Conservation (phyloP, 2,329 filamentous ascomycete species). For the Botrytis pseudocinerea region DNA sequence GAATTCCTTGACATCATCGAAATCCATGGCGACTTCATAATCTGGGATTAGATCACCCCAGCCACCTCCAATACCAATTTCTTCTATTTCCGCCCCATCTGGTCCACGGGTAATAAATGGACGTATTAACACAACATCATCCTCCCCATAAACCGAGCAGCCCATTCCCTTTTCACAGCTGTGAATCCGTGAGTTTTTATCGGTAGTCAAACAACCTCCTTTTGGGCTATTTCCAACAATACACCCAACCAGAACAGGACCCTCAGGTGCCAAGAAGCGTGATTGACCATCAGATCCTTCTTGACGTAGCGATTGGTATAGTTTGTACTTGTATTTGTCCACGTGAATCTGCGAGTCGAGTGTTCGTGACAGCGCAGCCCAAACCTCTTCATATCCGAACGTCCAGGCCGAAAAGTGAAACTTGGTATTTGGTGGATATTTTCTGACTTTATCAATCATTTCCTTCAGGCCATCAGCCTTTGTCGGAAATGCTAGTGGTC, state of each 20-base stretch:
- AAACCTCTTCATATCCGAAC: conserved; percentile 90
- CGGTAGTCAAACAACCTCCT: conserved; percentile 69
- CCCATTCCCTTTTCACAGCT: conserved; percentile 77
- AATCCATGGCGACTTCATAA: conserved; percentile 7
- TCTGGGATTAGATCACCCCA: conserved; percentile 64
- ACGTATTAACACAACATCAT: conserved; percentile 69
- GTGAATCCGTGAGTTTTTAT: conserved; percentile 68
- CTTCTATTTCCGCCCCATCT: conserved; percentile 64
- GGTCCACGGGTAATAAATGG: conserved; percentile 70
- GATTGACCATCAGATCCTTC: conserved; percentile 44
- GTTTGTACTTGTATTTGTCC: conserved; percentile 72
- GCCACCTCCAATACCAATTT: conserved; percentile 78
- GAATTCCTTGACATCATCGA: neutral
- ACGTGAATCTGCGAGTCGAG: conserved; percentile 75
- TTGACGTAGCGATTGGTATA: conserved; percentile 65
- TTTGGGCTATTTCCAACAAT: conserved; percentile 70
- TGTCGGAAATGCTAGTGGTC: conserved; percentile 51
- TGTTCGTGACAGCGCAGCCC: conserved; percentile 74
- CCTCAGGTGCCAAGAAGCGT: conserved; percentile 54
- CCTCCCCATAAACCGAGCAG: conserved; percentile 51
- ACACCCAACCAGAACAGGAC: conserved; percentile 70
- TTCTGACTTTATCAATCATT: conserved; percentile 65
- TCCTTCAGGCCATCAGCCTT: conserved; percentile 77
- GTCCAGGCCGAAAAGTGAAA: conserved; percentile 92
- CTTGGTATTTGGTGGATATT: conserved; percentile 70